Evolutionary conservation across 2,329 filamentous ascomycete species (phyloP), one percentile per base, ranked within the genome.

Genomic region (Elsinoe australis): DNA sequence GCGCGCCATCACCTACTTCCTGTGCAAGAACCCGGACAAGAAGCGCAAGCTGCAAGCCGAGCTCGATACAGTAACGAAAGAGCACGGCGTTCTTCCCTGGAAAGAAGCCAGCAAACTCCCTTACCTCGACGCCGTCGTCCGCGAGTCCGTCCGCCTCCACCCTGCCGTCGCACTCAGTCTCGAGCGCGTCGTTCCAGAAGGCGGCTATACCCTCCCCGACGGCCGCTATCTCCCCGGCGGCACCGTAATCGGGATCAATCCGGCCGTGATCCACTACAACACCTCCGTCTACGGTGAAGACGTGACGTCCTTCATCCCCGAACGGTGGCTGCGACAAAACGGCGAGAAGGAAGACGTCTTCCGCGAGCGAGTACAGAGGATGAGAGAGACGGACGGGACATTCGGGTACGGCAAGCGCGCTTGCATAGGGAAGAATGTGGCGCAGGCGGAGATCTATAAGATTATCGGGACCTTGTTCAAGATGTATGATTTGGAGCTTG

Each of bases 41-140:
- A 56, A 71, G 47, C 28, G 54, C 5, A 64, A 62, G 31, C 56
- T 74, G 2, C 56, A 58, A 2, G 14, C 53, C 0, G 71, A 75
- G 50, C 59, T 74, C 15, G 62, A 67, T 21, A 51, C 41, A 1
- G 62, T 63, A 6, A 51, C 53, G 4, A 47, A 12, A n/a, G 49
- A 49, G 15, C 58, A 26, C 6, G 36, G 36, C 17, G 21, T 41
- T 3, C 15, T 41, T 14, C 6, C 5, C 36, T 28, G 36, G 36
- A 41, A 21, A 9, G 36, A 41, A 5, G 36, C 36, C 8, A 41
- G 36, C 36, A 41, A 41, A 21, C 9, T 88, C 2, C 72, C 75
- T 1, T 89, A 87, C 55, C 72, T 85, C 45, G 71, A 75, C 18
- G 83, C 79, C n/a, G 36, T 41, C 12, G 18, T 41, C 10, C 26